A percentile compares a stretch with the other conserved stretches of the same genome.
phyloP scores from a whole-genome alignment of 495 filamentous ascomycete species.

The Lepidopterella palustris region DNA sequence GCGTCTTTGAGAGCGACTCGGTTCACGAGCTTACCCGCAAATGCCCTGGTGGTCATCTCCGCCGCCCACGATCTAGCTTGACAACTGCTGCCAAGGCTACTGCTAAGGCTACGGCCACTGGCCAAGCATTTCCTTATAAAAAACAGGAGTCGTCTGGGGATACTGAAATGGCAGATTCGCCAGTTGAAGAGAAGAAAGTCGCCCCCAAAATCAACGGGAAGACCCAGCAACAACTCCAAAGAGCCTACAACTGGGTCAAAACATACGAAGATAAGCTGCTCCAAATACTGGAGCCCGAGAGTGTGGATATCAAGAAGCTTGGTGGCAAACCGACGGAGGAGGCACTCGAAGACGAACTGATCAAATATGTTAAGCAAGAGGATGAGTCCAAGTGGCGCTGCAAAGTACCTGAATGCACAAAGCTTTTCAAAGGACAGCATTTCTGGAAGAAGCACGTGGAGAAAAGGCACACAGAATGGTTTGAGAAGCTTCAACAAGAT shows the following conservation, averaged over 20 bases:
- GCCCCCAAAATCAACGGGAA: slow-evolving; percentile 57
- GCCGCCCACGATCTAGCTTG: slow-evolving; percentile 76
- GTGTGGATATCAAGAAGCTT: slow-evolving; percentile 76
- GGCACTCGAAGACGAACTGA: slow-evolving; percentile 75
- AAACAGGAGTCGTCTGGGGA: slow-evolving; percentile 55
- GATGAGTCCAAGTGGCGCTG: slow-evolving; percentile 94
- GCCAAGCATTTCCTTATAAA: slow-evolving; percentile 73
- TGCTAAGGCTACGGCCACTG: slow-evolving; percentile 72
- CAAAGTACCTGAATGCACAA: slow-evolving; percentile 90
- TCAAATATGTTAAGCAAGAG: slow-evolving; percentile 89
- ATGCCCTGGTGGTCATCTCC: slow-evolving; percentile 92
- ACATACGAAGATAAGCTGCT: slow-evolving; percentile 95
- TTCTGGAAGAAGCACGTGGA: slow-evolving; percentile 99
- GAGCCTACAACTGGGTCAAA: slow-evolving; percentile 98
- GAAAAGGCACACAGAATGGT: slow-evolving; percentile 90
- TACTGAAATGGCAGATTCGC: slow-evolving; percentile 47
- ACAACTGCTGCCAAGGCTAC: slow-evolving; percentile 75
- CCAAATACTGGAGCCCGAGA: slow-evolving; percentile 84
- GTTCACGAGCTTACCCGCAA: slow-evolving; percentile 92
- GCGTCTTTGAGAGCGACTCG: slow-evolving; percentile 95
- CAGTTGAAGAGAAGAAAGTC: slow-evolving; percentile 52
- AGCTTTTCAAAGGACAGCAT: slow-evolving; percentile 91
- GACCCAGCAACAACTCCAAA: slow-evolving; percentile 80
- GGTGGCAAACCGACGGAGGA: slow-evolving; percentile 84
- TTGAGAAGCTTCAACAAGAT: slow-evolving; percentile 70